A percentile compares a stretch with the other conserved stretches of the same genome.
These are phyloP conservation scores for Leishmania major DNA, from an alignment of 208 protist species.

Conservation along the genomic window DNA sequence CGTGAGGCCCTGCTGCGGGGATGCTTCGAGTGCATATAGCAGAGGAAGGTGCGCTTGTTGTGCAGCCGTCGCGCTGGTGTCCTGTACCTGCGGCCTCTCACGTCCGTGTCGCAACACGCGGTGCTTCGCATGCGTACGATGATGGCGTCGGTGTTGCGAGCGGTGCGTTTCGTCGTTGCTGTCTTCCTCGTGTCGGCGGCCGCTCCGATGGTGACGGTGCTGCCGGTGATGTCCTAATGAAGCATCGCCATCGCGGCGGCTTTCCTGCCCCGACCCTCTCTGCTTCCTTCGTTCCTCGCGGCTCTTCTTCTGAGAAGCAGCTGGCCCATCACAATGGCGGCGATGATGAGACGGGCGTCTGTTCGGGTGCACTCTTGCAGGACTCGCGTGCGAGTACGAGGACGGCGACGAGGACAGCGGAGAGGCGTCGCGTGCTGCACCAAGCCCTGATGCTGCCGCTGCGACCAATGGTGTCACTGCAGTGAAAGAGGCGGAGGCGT, in stretches of 20 bases:
- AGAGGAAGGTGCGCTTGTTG: neutral
- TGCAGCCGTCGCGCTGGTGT: neutral
- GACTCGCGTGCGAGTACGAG: neutral
- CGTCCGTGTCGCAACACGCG: neutral
- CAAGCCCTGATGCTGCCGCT: neutral
- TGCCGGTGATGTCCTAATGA: neutral
- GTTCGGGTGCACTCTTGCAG: neutral
- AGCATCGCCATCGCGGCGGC: neutral
- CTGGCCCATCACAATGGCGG: neutral
- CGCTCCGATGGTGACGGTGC: neutral
- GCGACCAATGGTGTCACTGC: neutral
- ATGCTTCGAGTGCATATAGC: neutral
- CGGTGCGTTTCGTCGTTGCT: neutral
- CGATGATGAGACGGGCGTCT: neutral
- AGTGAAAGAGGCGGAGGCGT: neutral
- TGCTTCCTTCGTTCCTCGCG: neutral
- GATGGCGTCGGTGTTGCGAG: conserved; percentile 4
- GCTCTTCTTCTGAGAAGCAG: neutral
- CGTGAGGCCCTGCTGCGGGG: neutral
- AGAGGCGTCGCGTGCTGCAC: neutral
- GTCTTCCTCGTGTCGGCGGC: neutral
- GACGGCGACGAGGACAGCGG: conserved; percentile 1
- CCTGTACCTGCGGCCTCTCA: neutral
- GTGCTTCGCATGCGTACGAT: neutral
- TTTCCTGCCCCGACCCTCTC: neutral